Conservation (phyloP, 2,329 filamentous ascomycete genomes). For the Alternaria tenuissima region DNA sequence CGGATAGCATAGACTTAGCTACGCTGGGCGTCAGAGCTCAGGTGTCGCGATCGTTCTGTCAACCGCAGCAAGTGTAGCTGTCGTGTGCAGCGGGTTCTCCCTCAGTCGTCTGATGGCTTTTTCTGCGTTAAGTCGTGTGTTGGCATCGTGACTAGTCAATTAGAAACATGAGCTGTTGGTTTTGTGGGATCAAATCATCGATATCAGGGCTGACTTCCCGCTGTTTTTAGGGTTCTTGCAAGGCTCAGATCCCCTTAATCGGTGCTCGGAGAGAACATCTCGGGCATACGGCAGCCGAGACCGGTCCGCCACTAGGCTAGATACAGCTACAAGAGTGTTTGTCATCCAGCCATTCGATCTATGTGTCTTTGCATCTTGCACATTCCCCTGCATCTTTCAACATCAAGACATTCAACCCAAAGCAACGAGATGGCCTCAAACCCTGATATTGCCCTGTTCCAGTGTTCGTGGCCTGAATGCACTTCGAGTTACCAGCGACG, state of each 20-base stretch:
- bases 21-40: neutral
- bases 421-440: neutral
- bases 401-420: neutral
- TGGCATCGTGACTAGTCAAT: neutral
- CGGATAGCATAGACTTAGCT: neutral
- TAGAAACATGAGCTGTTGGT: neutral
- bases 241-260: neutral
- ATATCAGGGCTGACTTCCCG: neutral
- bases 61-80: neutral
- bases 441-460: neutral
- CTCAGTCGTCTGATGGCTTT: neutral
- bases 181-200: accelerated
- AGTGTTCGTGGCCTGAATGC: neutral
- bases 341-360: neutral
- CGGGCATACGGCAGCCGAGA: neutral
- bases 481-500: neutral
- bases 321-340: neutral
- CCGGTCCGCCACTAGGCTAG: neutral
- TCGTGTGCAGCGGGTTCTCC: neutral
- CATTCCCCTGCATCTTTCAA: neutral
- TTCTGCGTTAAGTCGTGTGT: neutral
- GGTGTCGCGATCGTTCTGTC: neutral
- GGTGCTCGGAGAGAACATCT: neutral
- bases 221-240: neutral
- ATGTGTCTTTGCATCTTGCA: neutral